A percentile compares a stretch with the other conserved stretches of the same genome.
These are phyloP conservation scores for Corymbia calophylla DNA, from an alignment of 441 rosid species.

Conservation along the genomic window DNA sequence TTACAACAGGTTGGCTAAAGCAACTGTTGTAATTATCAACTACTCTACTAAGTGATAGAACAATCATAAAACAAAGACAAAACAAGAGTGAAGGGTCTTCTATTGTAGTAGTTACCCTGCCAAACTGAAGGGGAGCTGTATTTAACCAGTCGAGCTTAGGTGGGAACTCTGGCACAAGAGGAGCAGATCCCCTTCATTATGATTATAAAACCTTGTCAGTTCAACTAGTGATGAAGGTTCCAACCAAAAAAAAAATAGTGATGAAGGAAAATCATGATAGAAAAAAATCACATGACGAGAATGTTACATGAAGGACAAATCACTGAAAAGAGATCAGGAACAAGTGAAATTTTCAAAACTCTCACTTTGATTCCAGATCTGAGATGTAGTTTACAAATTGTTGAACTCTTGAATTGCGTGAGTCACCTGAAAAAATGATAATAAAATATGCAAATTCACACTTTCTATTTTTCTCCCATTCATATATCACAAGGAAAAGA, in stretches of 20 bases:
- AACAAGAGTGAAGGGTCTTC: background rate
- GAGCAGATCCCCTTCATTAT: slow-evolving; percentile 48
- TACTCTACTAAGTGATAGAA: background rate
- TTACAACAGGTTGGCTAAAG: background rate
- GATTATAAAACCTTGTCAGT: background rate
- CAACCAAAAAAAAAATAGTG: background rate
- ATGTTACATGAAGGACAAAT: background rate
- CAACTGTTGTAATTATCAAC: background rate
- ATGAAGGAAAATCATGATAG: background rate
- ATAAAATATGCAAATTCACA: background rate
- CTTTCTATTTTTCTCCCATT: background rate
- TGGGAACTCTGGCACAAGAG: slow-evolving; percentile 80
- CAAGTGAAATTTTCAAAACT: background rate
- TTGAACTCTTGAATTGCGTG: slow-evolving; percentile 42
- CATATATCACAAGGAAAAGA: background rate
- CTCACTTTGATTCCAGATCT: slow-evolving; percentile 75
- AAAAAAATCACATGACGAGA: background rate
- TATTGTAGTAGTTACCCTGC: slow-evolving; percentile 38
- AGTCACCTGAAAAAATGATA: slow-evolving; percentile 25
- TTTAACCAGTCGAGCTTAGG: slow-evolving; percentile 88
- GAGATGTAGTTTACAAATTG: slow-evolving; percentile 73
- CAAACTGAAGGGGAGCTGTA: slow-evolving; percentile 81
- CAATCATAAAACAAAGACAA: background rate
- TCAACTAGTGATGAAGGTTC: background rate
- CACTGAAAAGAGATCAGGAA: background rate